A percentile compares a stretch with the other conserved stretches of the same genome.
Conservation (phyloP, 2,329 filamentous ascomycete genomes). For the Cladosporium velox region DNA sequence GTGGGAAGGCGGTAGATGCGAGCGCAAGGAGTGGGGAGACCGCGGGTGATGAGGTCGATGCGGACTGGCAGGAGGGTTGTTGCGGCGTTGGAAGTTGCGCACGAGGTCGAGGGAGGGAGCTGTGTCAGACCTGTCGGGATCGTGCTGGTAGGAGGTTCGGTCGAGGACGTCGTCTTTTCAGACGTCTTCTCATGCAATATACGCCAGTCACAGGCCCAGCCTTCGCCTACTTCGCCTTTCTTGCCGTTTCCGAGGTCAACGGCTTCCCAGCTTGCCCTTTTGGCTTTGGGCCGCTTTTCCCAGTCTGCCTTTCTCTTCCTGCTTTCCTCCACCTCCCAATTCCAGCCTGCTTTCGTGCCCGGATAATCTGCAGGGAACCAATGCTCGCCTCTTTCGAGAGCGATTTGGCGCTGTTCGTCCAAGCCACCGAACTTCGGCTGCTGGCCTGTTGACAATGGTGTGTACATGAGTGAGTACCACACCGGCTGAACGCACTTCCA, state of each 20-base stretch:
- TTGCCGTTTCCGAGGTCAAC: conserved; percentile 72
- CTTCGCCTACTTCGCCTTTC: conserved; percentile 79
- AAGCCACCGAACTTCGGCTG: conserved; percentile 83
- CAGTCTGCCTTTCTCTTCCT: conserved; percentile 63
- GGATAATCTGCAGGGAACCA: conserved; percentile 89
- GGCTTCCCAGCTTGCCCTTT: conserved; percentile 72
- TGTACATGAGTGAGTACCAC: conserved; percentile 85
- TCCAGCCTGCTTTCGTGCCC: conserved; percentile 74
- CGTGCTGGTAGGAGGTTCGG: not conserved
- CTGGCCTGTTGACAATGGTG: conserved; percentile 74
- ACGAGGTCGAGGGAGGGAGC: conserved; percentile 7
- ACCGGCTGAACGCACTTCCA: conserved; percentile 86
- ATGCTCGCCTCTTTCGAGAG: conserved; percentile 74
- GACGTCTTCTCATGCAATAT: not conserved
- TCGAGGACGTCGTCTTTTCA: not conserved
- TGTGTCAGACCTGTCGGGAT: not conserved
- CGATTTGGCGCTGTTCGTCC: conserved; percentile 74
- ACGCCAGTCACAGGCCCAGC: conserved; percentile 78
- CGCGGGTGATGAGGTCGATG: conserved; percentile 68
- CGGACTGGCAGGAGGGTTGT: conserved; percentile 61
- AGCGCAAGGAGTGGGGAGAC: conserved; percentile 70
- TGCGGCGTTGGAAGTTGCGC: conserved; percentile 35
- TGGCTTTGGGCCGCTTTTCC: conserved; percentile 78
- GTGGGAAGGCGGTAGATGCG: conserved; percentile 83
- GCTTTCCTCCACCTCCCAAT: conserved; percentile 73